Conservation (phyloP, 2,329 filamentous ascomycete genomes). For the Aureobasidium namibiae region DNA sequence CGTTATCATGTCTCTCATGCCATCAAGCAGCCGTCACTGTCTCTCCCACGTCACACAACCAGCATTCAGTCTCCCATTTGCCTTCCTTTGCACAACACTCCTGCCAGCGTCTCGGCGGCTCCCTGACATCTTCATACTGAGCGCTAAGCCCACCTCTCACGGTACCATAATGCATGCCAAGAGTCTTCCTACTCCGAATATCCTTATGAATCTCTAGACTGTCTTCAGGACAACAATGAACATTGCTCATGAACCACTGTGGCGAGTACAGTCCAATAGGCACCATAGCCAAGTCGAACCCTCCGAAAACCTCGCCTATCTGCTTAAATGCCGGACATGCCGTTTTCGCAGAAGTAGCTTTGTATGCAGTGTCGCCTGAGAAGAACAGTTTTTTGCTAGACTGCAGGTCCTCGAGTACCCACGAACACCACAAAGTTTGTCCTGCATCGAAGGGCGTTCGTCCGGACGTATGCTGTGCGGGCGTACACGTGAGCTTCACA, state of each 20-base stretch:
- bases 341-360: slow-evolving; percentile 28
- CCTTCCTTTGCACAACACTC: slow-evolving; percentile 35
- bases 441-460: slow-evolving; percentile 33
- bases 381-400: slow-evolving; percentile 35
- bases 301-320: slow-evolving; percentile 38
- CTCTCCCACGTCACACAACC: slow-evolving; percentile 39
- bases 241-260: slow-evolving; percentile 34
- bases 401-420: slow-evolving; percentile 29
- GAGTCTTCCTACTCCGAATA: slow-evolving; percentile 37
- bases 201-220: slow-evolving; percentile 41
- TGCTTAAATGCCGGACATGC: slow-evolving; percentile 42
- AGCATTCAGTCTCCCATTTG: slow-evolving; percentile 25
- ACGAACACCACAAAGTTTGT: slow-evolving; percentile 42
- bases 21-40: slow-evolving; percentile 26
- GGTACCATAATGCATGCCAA: slow-evolving; percentile 47
- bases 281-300: slow-evolving; percentile 42
- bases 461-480: slow-evolving; percentile 41
- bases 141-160: slow-evolving; percentile 37
- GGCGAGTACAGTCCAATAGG: slow-evolving; percentile 43
- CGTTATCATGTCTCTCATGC: not conserved
- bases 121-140: slow-evolving; percentile 42
- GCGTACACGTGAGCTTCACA: slow-evolving; percentile 37
- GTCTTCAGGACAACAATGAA: slow-evolving; percentile 42
- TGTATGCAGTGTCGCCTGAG: slow-evolving; percentile 44
- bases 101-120: slow-evolving; percentile 39